Evolutionary conservation across 805 yeast genomes (phyloP), one percentile per base, ranked within the genome.

Genomic region (Ogataea ramenticola): DNA sequence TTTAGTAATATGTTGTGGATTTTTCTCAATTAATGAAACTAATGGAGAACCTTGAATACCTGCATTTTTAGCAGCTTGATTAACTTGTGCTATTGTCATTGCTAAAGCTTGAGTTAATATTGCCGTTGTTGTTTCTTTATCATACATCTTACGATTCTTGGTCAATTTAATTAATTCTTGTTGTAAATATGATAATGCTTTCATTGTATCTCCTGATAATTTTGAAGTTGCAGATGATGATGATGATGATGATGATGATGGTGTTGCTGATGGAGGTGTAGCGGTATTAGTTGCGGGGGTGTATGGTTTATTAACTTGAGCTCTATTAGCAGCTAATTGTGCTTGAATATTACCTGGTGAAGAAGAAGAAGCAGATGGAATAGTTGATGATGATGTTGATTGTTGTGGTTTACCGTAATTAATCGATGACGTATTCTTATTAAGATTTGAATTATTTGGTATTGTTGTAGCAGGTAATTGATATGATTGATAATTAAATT

Each of bases 71-170:
- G 96, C 96, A 8, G 90, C 90, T 52, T 82, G 90, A 46, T 85
- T 83, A 10, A 86, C 91, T 60, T 86, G 93, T 11, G 95, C 91
- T 49, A 90, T 88, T 0, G 96, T 91, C 69, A 90, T 85, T 3
- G 96, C 96, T 52, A 90, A 71, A 1, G 96, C 96, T 54, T 86
- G 89, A 9, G 96, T 90, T 53, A 90, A 70, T 43, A 89, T 79
- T 46, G 80, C 86, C 0, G 96, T 86, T 41, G 91, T 87, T 7
- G 88, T 79, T 22, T 84, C 89, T 34, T 87, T 86, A 46, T 84
- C 87, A 47, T 82, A 77, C 46, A 87, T 78, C 52, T 78, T 83
- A 48, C 89, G 69, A 44, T 84, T 86, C 55, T 86, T 86, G 29
- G 95, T 84, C 45, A 90, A 74, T 14, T 80, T 75, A 54, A 87